Base-by-base conservation (phyloP, 306 rosid species). In the Castanea sativa region DNA sequence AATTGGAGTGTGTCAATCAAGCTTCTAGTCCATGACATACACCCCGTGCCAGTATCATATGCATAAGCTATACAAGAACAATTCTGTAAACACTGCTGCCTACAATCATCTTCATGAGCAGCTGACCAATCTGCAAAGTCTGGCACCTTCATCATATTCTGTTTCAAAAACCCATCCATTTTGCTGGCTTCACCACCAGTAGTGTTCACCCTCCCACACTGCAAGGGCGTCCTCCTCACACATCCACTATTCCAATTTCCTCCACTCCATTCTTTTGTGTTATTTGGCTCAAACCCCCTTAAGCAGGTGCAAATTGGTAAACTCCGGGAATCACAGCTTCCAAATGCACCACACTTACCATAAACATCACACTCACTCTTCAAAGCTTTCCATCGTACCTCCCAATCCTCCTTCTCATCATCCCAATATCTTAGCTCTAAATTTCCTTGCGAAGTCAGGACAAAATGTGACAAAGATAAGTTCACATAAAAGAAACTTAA, bases 51-150 rank as follows among this genome's bases (percentile, higher is more conserved):
- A 73, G 78, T 18, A 55, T 82, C 83, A 68, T 53, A 86, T 53
- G 84, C 86, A 74, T 86, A 70, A 3, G 83, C 85, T 73, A 5
- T 15, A 74, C 89, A 86, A 11, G 86, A 79, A 63, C 89, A 86
- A 55, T 86, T 83, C 52, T 45, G 2, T 61, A 76, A 80, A 77
- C 86, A 86, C 35, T 41, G 29, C 0, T 7, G 33, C 25, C 78
- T 76, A 58, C 89, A 83, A 7, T 82, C 29, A 1, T 25, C 53
- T n/a, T 78, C 83, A 2, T 69, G 74, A 58, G 43, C 76, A 69
- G 25, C 73, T 18, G 77, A 73, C 52, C 84, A 43, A 64, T 29
- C n/a, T 11, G 55, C 33, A 33, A 78, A 71, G 30, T 73, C 75
- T 2, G 89, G 93, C 51, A 84, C 74, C 77, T 92, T 85, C 4